Percentiles rank a stretch among this genome's conserved stretches.
Evolutionary conservation across 2,329 filamentous ascomycete genomes (phyloP).

Genomic region (Diplodia seriata): DNA sequence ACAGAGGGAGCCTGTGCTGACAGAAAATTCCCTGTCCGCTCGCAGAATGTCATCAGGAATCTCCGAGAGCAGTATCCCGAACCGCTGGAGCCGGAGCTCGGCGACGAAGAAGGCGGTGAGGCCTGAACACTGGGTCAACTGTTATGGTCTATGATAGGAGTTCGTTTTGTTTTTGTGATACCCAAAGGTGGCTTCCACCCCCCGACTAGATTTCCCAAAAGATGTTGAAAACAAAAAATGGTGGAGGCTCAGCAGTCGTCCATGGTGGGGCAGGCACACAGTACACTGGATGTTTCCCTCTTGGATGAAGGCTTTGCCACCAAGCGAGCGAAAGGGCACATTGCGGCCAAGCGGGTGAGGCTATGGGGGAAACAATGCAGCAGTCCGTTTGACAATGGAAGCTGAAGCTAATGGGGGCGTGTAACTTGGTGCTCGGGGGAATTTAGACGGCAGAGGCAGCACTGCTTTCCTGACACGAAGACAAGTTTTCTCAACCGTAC

Average conservation of each 20-base stretch:
- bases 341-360: neutral
- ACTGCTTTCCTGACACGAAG: neutral
- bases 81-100: constrained; percentile 20
- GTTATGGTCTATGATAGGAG: neutral
- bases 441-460: neutral
- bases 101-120: constrained; percentile 23
- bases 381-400: neutral
- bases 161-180: constrained; percentile 8
- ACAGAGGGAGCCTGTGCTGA: neutral
- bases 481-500: neutral
- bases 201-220: neutral
- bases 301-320: no score
- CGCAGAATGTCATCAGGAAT: constrained; percentile 56
- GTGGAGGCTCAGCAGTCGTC: neutral
- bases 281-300: neutral
- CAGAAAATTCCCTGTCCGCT: neutral
- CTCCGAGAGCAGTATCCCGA: constrained; percentile 52
- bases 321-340: neutral
- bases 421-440: neutral
- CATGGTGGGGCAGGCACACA: neutral
- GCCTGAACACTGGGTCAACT: neutral
- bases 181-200: neutral
- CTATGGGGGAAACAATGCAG: neutral
- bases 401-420: neutral
- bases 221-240: neutral